phyloP scores from a whole-genome alignment of 495 filamentous ascomycete genomes.

The Haplographium delicatum region DNA sequence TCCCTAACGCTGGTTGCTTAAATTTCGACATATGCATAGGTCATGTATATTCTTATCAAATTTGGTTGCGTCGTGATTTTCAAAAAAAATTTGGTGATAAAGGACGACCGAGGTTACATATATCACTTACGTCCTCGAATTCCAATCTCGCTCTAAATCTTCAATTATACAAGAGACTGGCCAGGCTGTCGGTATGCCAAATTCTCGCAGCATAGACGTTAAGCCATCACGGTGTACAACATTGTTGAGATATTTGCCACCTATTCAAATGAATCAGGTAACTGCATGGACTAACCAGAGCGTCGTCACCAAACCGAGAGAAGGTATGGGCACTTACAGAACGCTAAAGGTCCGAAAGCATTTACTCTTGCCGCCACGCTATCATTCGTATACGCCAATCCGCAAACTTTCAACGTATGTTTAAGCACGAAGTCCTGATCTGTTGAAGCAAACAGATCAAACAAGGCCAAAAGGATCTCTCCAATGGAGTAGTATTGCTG shows the following conservation, averaged over 20 bases:
- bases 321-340: constrained; percentile 24
- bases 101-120: too few species aligned
- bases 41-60: too few species aligned
- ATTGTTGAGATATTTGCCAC: background rate
- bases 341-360: constrained; percentile 30
- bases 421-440: too few species aligned
- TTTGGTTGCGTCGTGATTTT: too few species aligned
- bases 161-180: constrained; percentile 1
- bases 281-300: too few species aligned
- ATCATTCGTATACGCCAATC: constrained; percentile 28
- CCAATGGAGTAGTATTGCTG: background rate
- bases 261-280: too few species aligned
- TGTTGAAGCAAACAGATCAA: too few species aligned
- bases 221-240: background rate
- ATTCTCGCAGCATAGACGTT: background rate
- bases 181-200: background rate
- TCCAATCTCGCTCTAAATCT: constrained; percentile 1
- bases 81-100: too few species aligned
- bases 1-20: too few species aligned
- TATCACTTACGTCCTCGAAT: too few species aligned
- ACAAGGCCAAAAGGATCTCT: background rate
- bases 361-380: constrained; percentile 30
- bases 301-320: background rate
- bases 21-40: too few species aligned
- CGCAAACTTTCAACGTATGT: constrained; percentile 24